A percentile compares a stretch with the other conserved stretches of the same genome.
These are phyloP conservation scores for Pleurozium schreberi DNA, from an alignment of 225 moss, liverwort and hornwort species.

Conservation along the genomic window DNA sequence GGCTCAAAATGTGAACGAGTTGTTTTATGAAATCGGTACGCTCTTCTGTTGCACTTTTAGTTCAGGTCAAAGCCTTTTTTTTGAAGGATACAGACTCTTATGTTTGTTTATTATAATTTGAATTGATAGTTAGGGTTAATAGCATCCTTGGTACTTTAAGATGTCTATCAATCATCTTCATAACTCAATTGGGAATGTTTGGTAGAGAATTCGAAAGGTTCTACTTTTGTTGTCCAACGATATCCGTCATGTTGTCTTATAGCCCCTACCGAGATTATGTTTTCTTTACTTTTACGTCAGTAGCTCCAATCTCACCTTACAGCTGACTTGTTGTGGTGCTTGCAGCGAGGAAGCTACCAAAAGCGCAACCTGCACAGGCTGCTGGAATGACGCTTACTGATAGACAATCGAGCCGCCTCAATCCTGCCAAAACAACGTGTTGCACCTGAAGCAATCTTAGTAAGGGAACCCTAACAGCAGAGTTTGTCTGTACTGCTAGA, in stretches of 20 bases:
- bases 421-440: constrained; percentile 39
- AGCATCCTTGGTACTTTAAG: background rate
- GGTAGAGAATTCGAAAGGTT: background rate
- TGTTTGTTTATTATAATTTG: background rate
- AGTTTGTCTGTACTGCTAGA: constrained; percentile 2
- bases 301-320: background rate
- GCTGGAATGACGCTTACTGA: constrained; percentile 60
- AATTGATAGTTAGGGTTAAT: background rate
- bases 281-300: background rate
- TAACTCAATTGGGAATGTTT: background rate
- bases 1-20: constrained; percentile 89
- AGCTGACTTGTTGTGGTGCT: background rate
- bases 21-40: constrained; percentile 93
- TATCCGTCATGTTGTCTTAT: background rate
- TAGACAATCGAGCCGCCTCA: constrained; percentile 28
- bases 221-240: background rate
- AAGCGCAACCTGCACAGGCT: constrained; percentile 75
- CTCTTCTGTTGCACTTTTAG: background rate
- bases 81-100: background rate
- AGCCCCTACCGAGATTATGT: background rate
- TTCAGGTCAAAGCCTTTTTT: background rate
- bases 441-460: constrained; percentile 16
- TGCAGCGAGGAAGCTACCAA: constrained; percentile 91
- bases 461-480: background rate
- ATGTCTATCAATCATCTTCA: background rate